Conservation (phyloP, 495 filamentous ascomycete genomes). For the Penicillium maclennaniae region DNA sequence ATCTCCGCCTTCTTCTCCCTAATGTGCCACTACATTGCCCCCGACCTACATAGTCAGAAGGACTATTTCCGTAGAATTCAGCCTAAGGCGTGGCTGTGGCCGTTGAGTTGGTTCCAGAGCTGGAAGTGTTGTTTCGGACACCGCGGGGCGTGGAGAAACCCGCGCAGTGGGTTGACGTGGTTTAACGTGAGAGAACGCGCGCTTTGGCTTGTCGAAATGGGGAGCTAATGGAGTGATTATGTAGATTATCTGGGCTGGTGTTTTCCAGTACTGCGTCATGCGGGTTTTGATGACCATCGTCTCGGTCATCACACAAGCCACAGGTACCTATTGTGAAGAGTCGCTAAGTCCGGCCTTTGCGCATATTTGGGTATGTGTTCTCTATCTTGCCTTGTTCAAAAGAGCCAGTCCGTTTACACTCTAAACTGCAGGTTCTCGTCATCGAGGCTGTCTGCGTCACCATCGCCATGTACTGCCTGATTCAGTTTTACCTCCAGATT, state of each 20-base stretch:
- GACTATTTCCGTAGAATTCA: constrained; percentile 73
- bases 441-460: constrained; percentile 71
- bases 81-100: constrained; percentile 72
- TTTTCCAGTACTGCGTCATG: constrained; percentile 76
- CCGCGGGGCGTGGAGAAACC: constrained; percentile 65
- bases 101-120: constrained; percentile 59
- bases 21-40: constrained; percentile 77
- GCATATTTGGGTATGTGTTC: constrained; percentile 62
- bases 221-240: not conserved
- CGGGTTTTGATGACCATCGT: constrained; percentile 59
- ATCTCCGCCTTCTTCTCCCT: constrained; percentile 91
- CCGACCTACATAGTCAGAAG: constrained; percentile 79
- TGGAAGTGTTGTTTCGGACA: constrained; percentile 64
- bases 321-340: constrained; percentile 62
- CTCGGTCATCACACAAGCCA: constrained; percentile 51
- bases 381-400: constrained; percentile 34
- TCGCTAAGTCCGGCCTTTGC: constrained; percentile 62
- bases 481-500: constrained; percentile 85
- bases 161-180: constrained; percentile 84
- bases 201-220: not conserved
- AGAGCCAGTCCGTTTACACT: not conserved
- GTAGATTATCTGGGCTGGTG: constrained; percentile 63
- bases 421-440: constrained; percentile 50
- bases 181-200: constrained; percentile 60
- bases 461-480: constrained; percentile 88